These are phyloP conservation scores for Lathyrus aphaca DNA, from an alignment of 306 rosid species.

Conservation along the genomic window DNA sequence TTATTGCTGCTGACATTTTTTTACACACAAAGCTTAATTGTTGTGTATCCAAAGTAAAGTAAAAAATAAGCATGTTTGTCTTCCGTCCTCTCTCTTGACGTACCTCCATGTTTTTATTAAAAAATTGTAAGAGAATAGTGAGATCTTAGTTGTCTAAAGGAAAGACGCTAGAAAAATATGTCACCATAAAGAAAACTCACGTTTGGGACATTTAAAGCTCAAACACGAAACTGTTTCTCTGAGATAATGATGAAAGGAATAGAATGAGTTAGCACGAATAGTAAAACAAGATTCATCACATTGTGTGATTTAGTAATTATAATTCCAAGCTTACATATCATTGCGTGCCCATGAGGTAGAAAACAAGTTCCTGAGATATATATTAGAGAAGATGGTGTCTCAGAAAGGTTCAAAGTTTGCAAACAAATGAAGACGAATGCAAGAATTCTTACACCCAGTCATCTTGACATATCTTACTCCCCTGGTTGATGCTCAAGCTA, in stretches of 20 bases:
- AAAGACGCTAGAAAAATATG: not conserved
- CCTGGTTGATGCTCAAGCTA: slow-evolving; percentile 43
- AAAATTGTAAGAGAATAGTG: not conserved
- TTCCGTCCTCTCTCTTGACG: not conserved
- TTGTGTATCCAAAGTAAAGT: not conserved
- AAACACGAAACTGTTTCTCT: slow-evolving; percentile 57
- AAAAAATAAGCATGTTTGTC: not conserved
- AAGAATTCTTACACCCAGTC: slow-evolving; percentile 53
- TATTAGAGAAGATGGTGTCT: slow-evolving; percentile 7
- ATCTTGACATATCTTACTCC: slow-evolving; percentile 37
- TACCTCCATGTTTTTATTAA: not conserved
- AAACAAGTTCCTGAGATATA: slow-evolving; percentile 47
- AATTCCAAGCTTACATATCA: slow-evolving; percentile 41
- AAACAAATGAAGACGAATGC: slow-evolving; percentile 15
- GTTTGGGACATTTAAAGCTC: slow-evolving; percentile 38
- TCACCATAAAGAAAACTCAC: slow-evolving; percentile 42
- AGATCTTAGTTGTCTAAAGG: not conserved
- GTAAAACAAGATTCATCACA: not conserved
- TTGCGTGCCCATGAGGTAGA: slow-evolving; percentile 24
- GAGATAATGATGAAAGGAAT: slow-evolving; percentile 6
- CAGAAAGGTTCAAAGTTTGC: not conserved
- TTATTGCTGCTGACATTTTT: not conserved
- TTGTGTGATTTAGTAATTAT: not conserved
- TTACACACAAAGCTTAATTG: not conserved
- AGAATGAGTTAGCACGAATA: slow-evolving; percentile 35